phyloP scores from a whole-genome alignment of 139 green algal species.

The Coccomyxa sp. region DNA sequence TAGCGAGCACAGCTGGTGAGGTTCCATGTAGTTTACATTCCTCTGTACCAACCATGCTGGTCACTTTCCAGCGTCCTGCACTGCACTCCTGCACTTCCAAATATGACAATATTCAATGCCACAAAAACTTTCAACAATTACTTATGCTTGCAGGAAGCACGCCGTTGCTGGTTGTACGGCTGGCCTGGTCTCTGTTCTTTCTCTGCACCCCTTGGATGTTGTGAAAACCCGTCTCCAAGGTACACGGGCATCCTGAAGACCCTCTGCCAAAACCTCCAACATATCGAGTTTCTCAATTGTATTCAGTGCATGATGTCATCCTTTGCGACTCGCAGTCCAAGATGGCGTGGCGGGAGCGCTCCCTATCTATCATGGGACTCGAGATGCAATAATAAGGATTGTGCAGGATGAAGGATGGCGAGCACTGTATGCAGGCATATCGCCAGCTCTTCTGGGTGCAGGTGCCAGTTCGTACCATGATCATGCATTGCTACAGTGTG shows the following conservation, averaged over 20 bases:
- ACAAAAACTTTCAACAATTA: too few relatives aligned
- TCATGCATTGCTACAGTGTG: neutral
- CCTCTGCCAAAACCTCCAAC: too few relatives aligned
- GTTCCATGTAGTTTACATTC: too few relatives aligned
- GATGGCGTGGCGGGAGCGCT: slow-evolving; percentile 41
- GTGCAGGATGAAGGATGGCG: slow-evolving; percentile 57
- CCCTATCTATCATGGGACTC: slow-evolving; percentile 58
- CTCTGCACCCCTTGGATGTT: slow-evolving; percentile 85
- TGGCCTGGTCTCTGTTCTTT: slow-evolving; percentile 57
- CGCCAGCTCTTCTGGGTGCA: slow-evolving; percentile 68
- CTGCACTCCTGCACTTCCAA: too few relatives aligned
- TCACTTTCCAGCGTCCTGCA: too few relatives aligned
- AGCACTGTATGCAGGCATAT: slow-evolving; percentile 64
- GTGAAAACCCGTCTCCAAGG: slow-evolving; percentile 86
- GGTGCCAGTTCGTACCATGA: slow-evolving; percentile 18
- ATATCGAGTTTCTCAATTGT: neutral
- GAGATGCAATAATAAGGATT: slow-evolving; percentile 63
- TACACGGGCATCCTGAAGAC: neutral
- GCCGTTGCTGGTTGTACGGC: slow-evolving; percentile 65
- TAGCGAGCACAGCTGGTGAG: too few relatives aligned
- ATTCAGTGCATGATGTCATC: neutral
- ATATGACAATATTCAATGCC: too few relatives aligned
- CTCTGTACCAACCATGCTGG: too few relatives aligned
- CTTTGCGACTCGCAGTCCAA: slow-evolving; percentile 59
- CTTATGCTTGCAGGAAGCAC: slow-evolving; percentile 51